Evolutionary conservation across 2,329 filamentous ascomycete species (phyloP), one percentile per base, ranked within the genome.

Genomic region (Alternaria sp.): DNA sequence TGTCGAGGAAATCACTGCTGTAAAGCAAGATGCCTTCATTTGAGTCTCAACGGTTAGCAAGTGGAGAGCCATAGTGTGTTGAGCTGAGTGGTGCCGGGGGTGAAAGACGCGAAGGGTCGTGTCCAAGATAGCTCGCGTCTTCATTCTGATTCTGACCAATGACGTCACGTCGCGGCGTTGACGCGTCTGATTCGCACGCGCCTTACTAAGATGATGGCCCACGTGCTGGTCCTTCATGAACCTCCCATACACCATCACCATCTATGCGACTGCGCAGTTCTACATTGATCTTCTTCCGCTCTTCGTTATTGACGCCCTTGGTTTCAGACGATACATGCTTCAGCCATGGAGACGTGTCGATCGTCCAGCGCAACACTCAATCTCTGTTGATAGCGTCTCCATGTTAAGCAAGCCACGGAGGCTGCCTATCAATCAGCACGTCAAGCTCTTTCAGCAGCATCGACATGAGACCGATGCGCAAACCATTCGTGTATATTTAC

Each of bases 301-400:
- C 13, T n/a, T 2, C 4, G 8, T 15, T 5, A 5, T 15, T 8
- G 7, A n/a, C 4, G 9, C 0, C 4, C 10, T 5, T 15, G 2
- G 7, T n/a, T n/a, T 10, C 32, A 36, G 7, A 8, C 1, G 7
- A 36, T 36, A 8, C 8, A 36, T 36, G 15, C 15, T 4, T 5
- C 32, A 36, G 15, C 7, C 32, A 10, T 36, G 7, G 15, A 36
- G 32, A n/a, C 15, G 32, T 15, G 7, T 9, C 15, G 15, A 36
- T n/a, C 8, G 32, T 36, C 32, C 4, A 36, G 15, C 15, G 5
- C 32, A 15, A 36, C 32, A n/a, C 15, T 36, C 15, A 9, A n/a
- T 7, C 32, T 36, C 15, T 4, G 15, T n/a, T n/a, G n/a, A n/a
- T n/a, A n/a, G n/a, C n/a, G 32, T 36, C 0, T 36, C 32, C 13